Base-by-base conservation (phyloP, 805 yeast genomes). In the Cyberlindnera amylophila region DNA sequence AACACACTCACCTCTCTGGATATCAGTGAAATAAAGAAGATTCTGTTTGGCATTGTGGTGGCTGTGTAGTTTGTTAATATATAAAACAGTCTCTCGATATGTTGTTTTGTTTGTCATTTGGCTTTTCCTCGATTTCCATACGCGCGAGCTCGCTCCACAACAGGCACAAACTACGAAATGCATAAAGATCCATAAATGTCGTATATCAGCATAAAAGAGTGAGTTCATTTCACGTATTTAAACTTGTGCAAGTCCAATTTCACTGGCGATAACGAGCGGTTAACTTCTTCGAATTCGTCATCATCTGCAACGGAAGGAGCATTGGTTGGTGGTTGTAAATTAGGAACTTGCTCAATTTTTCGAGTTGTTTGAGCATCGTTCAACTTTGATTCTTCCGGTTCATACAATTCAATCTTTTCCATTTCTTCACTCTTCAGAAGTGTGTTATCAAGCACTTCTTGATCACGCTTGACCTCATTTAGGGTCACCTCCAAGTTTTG, bases 11-110 rank as follows among this genome's bases (percentile, higher is more conserved):
- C 58, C 12, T 52, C 58, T 41, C 81, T 63, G 1, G 85, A 75
- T 17, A 81, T 76, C 39, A 81, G 58, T 14, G 85, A 67, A 3
- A 80, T 74, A 59, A 81, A 81, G 46, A 42, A 42, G 15, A 48
- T 40, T 7, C 44, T 27, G 29, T 38, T 41, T 29, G 21, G 30
- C 44, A 24, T 23, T 23, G n/a, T n/a, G n/a, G n/a, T n/a, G n/a
- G n/a, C n/a, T n/a, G n/a, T n/a, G n/a, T n/a, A n/a, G n/a, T n/a
- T n/a, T n/a, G n/a, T n/a, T n/a, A n/a, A n/a, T n/a, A n/a, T n/a
- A n/a, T n/a, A n/a, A n/a, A n/a, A n/a, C n/a, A n/a, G n/a, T n/a
- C n/a, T n/a, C n/a, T n/a, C n/a, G n/a, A n/a, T n/a, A n/a, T n/a
- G n/a, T n/a, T n/a, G n/a, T n/a, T n/a, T n/a, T n/a, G n/a, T n/a